A percentile compares a stretch with the other conserved stretches of the same genome.
phyloP scores from a whole-genome alignment of 257 asterid species.

The Scutellaria minor region DNA sequence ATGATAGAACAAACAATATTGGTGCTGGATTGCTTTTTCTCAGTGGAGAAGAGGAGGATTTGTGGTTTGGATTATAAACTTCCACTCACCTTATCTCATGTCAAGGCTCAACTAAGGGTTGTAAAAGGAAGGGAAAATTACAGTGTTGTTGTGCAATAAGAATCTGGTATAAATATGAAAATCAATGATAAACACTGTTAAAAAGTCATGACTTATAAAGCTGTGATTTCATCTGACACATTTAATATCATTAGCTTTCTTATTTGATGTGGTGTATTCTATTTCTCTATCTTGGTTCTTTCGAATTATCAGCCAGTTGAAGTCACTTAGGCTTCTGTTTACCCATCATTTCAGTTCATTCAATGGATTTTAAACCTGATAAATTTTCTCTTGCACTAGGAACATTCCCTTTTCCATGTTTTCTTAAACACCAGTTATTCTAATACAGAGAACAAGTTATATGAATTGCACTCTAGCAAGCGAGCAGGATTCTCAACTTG shows the following conservation, averaged over 20 bases:
- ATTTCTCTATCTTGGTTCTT: neutral
- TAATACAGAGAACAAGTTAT: neutral
- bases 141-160: neutral
- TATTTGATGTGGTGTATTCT: neutral
- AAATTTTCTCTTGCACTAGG: neutral
- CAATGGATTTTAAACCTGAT: neutral
- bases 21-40: constrained; percentile 13
- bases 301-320: neutral
- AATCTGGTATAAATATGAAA: constrained; percentile 2
- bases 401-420: neutral
- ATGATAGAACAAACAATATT: constrained; percentile 11
- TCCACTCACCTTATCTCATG: neutral
- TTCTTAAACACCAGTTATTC: neutral
- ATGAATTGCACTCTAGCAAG: neutral
- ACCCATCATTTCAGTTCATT: constrained; percentile 13
- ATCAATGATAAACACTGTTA: neutral
- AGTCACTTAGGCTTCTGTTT: constrained; percentile 16
- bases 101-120: constrained; percentile 3
- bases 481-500: neutral
- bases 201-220: neutral
- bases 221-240: constrained; percentile 19
- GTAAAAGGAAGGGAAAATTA: constrained; percentile 1
- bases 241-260: neutral
- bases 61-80: constrained; percentile 21
- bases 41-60: constrained; percentile 11